These are phyloP conservation scores for Tylopilus sp. DNA, from an alignment of 1,284 basidiomycete genomes.

Conservation along the genomic window DNA sequence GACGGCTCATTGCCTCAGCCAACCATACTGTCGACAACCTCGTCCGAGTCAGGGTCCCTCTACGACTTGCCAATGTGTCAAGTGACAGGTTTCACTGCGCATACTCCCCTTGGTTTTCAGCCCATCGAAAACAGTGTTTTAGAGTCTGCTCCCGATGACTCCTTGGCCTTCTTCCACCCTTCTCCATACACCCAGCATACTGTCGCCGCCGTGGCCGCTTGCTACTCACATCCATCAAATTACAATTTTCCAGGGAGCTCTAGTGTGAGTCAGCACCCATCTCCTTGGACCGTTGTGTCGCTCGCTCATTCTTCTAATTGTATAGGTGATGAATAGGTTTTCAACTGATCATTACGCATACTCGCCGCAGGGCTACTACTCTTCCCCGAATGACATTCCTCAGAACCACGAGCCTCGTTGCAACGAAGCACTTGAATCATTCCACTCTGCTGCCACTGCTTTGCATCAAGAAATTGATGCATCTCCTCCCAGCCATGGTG, in stretches of 20 bases:
- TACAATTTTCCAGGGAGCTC: accelerated
- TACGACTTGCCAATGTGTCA: no score
- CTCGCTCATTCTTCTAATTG: constrained; percentile 7
- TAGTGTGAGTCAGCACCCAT: constrained; percentile 4
- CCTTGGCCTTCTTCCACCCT: no score
- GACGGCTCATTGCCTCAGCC: neutral
- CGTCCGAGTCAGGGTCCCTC: no score
- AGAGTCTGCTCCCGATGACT: neutral
- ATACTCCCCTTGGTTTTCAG: no score
- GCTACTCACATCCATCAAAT: accelerated
- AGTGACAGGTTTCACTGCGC: no score
- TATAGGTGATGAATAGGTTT: constrained; percentile 1
- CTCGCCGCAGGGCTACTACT: no score
- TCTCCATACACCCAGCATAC: neutral
- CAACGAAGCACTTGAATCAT: no score
- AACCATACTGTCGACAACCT: no score
- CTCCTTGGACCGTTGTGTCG: no score
- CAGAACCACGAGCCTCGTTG: neutral
- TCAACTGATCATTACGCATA: neutral
- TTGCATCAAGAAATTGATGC: no score
- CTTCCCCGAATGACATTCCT: neutral
- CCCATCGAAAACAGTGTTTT: neutral
- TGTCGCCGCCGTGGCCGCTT: neutral
- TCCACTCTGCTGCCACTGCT: no score
- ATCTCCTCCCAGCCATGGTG: no score